Percentiles rank a stretch among this genome's conserved stretches.
phyloP scores from a whole-genome alignment of 2,329 filamentous ascomycete genomes.

The Xylariaceae sp. region DNA sequence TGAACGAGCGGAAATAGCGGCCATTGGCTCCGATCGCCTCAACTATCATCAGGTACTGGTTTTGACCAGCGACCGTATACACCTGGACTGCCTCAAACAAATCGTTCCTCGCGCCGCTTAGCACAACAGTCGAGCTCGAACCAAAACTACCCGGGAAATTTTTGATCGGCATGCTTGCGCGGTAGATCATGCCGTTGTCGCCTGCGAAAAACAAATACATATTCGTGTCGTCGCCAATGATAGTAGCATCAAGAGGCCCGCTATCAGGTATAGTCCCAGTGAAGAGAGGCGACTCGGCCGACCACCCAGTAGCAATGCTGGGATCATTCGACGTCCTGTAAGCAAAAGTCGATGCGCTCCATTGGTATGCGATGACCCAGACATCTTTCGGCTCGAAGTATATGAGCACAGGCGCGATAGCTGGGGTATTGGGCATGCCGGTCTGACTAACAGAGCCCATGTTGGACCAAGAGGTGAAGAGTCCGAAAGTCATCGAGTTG shows the following conservation, averaged over 20 bases:
- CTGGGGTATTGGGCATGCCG: constrained; percentile 39
- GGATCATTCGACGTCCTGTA: constrained; percentile 60
- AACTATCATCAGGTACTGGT: constrained; percentile 64
- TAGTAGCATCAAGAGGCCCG: constrained; percentile 57
- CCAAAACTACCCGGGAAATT: constrained; percentile 63
- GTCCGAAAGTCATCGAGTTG: constrained; percentile 58
- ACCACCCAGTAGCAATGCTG: constrained; percentile 57
- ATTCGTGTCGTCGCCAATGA: constrained; percentile 58
- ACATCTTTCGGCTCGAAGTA: constrained; percentile 59
- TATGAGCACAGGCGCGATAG: constrained; percentile 62
- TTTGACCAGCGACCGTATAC: constrained; percentile 55
- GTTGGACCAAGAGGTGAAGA: constrained; percentile 51
- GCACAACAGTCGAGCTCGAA: constrained; percentile 43
- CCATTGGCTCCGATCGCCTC: constrained; percentile 57
- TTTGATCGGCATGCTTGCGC: constrained; percentile 59
- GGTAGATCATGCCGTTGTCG: constrained; percentile 66
- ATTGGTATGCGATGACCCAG: constrained; percentile 67
- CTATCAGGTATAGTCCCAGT: constrained; percentile 50
- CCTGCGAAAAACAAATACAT: constrained; percentile 69
- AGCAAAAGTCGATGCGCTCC: constrained; percentile 57
- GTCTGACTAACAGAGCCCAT: constrained; percentile 54
- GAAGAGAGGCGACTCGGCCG: constrained; percentile 52
- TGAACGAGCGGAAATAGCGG: constrained; percentile 67
- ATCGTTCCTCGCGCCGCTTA: constrained; percentile 53
- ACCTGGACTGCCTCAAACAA: constrained; percentile 67